phyloP scores from a whole-genome alignment of 352 stramenopile species.

The Globisporangium nodosum region DNA sequence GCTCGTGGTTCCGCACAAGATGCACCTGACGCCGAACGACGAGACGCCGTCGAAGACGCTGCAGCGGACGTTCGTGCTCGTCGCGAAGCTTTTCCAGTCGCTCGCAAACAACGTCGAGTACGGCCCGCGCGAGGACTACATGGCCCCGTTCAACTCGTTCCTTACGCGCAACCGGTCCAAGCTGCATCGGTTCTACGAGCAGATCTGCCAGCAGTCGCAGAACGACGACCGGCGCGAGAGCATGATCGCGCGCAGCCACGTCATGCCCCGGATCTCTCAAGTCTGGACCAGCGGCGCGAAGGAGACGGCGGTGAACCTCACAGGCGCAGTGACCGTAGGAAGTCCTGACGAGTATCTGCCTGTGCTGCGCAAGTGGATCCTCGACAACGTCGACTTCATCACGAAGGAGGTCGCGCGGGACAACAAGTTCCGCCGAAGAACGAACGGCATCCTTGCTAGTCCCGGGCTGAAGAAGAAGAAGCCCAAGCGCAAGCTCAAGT shows the following conservation, averaged over 20 bases:
- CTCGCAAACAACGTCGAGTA: slow-evolving; percentile 79
- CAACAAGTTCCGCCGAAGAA: slow-evolving; percentile 37
- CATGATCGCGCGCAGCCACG: slow-evolving; percentile 49
- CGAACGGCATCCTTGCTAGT: slow-evolving; percentile 8
- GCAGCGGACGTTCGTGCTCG: slow-evolving; percentile 63
- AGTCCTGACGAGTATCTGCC: slow-evolving; percentile 35
- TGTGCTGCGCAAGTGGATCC: slow-evolving; percentile 54
- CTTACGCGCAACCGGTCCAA: slow-evolving; percentile 47
- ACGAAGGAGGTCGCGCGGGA: slow-evolving; percentile 46
- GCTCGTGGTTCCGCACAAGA: slow-evolving; percentile 68
- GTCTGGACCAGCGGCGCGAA: slow-evolving; percentile 33
- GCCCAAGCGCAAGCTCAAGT: slow-evolving; percentile 54
- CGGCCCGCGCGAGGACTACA: slow-evolving; percentile 59
- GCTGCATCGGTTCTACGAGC: slow-evolving; percentile 70
- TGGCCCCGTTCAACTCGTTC: slow-evolving; percentile 75
- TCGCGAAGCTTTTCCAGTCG: slow-evolving; percentile 79
- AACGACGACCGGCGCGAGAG: slow-evolving; percentile 62
- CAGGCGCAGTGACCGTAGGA: slow-evolving; percentile 24
- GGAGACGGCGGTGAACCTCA: slow-evolving; percentile 35
- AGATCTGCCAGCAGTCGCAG: slow-evolving; percentile 62
- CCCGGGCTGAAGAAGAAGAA: slow-evolving; percentile 19
- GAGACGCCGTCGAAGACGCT: slow-evolving; percentile 35
- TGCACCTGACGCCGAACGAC: slow-evolving; percentile 48
- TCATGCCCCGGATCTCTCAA: slow-evolving; percentile 55
- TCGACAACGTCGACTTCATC: slow-evolving; percentile 34